Conservation (phyloP, 345 rosid species). For the Linum usitatissimum region DNA sequence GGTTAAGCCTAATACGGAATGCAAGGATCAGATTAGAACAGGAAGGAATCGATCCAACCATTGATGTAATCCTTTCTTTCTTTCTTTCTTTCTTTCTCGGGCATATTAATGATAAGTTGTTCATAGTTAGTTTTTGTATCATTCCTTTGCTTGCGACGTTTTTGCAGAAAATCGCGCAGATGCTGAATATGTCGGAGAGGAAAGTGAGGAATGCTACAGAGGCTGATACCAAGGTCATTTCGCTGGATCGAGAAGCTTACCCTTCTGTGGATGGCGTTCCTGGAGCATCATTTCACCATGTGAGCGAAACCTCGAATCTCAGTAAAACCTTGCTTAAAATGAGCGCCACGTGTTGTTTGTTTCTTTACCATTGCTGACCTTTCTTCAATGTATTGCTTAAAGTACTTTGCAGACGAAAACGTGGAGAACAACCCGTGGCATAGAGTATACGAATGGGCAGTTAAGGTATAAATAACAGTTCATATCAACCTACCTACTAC, state of each 20-base stretch:
- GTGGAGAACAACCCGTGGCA: constrained; percentile 85
- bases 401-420: constrained; percentile 75
- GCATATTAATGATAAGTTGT: background rate
- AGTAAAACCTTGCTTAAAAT: too few relatives aligned
- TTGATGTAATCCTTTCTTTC: constrained; percentile 51
- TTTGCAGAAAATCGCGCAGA: constrained; percentile 75
- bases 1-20: constrained; percentile 72
- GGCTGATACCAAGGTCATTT: constrained; percentile 74
- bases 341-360: too few relatives aligned
- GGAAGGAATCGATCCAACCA: constrained; percentile 75
- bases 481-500: background rate
- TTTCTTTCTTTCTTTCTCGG: background rate
- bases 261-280: constrained; percentile 83
- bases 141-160: background rate
- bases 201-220: constrained; percentile 94
- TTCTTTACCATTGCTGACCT: background rate
- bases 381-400: constrained; percentile 10
- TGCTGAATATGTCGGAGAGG: constrained; percentile 76
- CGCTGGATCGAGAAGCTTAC: constrained; percentile 85
- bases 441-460: constrained; percentile 67
- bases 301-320: constrained; percentile 24
- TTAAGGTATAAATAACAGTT: constrained; percentile 42
- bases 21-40: constrained; percentile 79
- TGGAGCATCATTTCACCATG: constrained; percentile 87
- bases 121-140: background rate